phyloP scores from a whole-genome alignment of 208 protist species.

The Wallacemonas collosoma region DNA sequence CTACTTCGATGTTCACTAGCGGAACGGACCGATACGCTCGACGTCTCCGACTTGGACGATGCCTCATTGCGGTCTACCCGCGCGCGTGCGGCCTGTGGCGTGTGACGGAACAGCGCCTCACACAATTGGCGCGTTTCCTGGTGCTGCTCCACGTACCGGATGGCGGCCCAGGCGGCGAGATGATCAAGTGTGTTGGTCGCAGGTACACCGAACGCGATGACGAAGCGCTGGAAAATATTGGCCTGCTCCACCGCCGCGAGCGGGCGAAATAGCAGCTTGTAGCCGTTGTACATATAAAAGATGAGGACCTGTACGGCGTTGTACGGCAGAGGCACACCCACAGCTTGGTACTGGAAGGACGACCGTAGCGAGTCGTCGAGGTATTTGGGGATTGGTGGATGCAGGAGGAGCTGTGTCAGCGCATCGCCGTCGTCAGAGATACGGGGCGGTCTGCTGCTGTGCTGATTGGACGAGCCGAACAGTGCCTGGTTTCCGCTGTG shows the following conservation, averaged over 20 bases:
- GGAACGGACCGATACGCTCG: background rate
- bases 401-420: constrained; percentile 30
- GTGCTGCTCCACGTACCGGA: constrained; percentile 39
- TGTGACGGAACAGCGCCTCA: constrained; percentile 1
- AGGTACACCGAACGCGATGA: constrained; percentile 43
- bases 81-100: background rate
- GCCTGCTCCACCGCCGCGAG: constrained; percentile 34
- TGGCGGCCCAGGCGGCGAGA: constrained; percentile 38
- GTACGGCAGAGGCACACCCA: constrained; percentile 34
- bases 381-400: constrained; percentile 29
- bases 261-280: constrained; percentile 37
- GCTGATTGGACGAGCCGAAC: background rate
- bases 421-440: constrained; percentile 22
- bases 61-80: background rate
- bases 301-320: constrained; percentile 34
- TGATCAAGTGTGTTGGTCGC: constrained; percentile 31
- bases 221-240: constrained; percentile 42
- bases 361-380: constrained; percentile 33
- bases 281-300: constrained; percentile 40
- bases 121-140: constrained; percentile 17
- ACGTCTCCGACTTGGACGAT: background rate
- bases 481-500: background rate
- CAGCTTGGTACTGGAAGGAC: constrained; percentile 33
- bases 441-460: background rate
- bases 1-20: background rate